Conservation (phyloP, 2,329 filamentous ascomycete species). For the Pseudogymnoascus sp. region DNA sequence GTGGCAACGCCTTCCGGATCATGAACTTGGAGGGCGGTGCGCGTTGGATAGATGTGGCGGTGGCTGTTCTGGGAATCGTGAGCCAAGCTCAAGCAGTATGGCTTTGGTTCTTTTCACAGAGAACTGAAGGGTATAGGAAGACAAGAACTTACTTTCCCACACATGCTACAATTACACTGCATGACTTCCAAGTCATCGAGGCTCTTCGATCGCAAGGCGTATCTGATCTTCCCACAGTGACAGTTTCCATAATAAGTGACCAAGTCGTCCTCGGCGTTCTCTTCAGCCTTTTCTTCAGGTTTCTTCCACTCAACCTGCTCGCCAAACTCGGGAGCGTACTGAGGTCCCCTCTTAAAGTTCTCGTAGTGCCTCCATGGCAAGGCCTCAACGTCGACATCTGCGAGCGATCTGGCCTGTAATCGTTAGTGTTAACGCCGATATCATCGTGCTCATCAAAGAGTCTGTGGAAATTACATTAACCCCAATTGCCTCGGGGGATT, state of each 20-base stretch:
- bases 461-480: not conserved
- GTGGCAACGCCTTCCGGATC: slow-evolving; percentile 14
- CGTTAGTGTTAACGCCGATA: not conserved
- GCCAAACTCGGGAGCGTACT: not conserved
- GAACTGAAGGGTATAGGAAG: not conserved
- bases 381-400: slow-evolving; percentile 4
- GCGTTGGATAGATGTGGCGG: slow-evolving; percentile 18
- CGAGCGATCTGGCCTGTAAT: slow-evolving; percentile 11
- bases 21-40: slow-evolving; percentile 9
- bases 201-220: slow-evolving; percentile 16
- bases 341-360: not conserved
- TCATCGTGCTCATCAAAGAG: not conserved
- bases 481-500: not conserved
- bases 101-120: not conserved
- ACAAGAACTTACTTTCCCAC: slow-evolving; percentile 17
- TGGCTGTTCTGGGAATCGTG: slow-evolving; percentile 17
- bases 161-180: slow-evolving; percentile 24
- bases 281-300: not conserved
- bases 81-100: not conserved
- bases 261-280: not conserved
- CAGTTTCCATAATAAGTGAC: slow-evolving; percentile 22
- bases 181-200: slow-evolving; percentile 18
- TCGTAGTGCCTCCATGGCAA: not conserved
- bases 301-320: not conserved
- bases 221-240: slow-evolving; percentile 23